These are phyloP conservation scores for Fusarium coffeatum DNA, from an alignment of 2,329 filamentous ascomycete species.

Conservation along the genomic window DNA sequence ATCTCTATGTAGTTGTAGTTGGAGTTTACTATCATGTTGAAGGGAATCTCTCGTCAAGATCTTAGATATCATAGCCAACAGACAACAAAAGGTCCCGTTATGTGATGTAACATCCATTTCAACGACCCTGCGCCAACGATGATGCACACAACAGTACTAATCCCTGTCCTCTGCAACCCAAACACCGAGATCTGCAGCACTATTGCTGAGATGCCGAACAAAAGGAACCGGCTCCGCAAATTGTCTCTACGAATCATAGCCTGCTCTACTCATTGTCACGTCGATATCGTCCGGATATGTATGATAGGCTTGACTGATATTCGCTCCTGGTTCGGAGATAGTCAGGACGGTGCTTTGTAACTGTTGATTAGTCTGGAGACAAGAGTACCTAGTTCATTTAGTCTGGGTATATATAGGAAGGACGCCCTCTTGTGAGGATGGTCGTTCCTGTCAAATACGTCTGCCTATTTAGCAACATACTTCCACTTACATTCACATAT, in stretches of 20 bases:
- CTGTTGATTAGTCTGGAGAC: slow-evolving; percentile 31
- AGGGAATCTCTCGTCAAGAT: not conserved
- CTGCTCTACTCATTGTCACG: not conserved
- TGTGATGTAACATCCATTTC: slow-evolving; percentile 15
- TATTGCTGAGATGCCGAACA: slow-evolving; percentile 14
- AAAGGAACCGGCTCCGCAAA: slow-evolving; percentile 6
- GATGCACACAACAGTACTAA: not conserved
- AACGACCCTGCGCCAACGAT: not conserved
- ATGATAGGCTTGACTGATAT: slow-evolving; percentile 18
- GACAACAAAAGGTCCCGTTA: not conserved
- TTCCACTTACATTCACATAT: not conserved
- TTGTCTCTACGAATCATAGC: not conserved
- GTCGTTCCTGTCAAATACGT: not conserved
- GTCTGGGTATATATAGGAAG: slow-evolving; percentile 32
- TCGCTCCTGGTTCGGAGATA: slow-evolving; percentile 36
- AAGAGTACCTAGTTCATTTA: not conserved
- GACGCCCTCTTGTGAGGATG: not conserved
- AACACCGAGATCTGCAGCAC: slow-evolving; percentile 32
- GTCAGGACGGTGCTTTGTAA: slow-evolving; percentile 2
- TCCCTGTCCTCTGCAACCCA: slow-evolving; percentile 20
- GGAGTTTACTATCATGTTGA: not conserved
- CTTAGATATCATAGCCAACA: not conserved
- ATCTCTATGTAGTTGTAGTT: not conserved
- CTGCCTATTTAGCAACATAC: not conserved
- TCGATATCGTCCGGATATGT: slow-evolving; percentile 4